Evolutionary conservation across 2,329 filamentous ascomycete genomes (phyloP), one percentile per base, ranked within the genome.

Genomic region (Nemania sp.): DNA sequence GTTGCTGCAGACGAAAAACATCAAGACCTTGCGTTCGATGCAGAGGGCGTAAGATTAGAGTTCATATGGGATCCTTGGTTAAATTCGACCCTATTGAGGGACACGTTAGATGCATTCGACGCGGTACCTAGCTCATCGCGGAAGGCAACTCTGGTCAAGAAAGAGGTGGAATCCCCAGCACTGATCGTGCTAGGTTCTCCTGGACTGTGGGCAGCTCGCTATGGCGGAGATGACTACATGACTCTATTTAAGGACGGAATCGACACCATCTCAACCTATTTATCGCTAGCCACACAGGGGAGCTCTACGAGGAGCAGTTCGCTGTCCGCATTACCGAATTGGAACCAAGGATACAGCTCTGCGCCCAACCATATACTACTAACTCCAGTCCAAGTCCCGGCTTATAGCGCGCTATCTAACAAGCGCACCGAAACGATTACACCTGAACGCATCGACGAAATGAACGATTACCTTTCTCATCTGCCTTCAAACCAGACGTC

Each of bases 11-110:
- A 75, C 29, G 74, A 79, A 47, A 83, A 84, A 62, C 84, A 86
- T 68, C 74, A 76, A 18, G 80, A 87, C 74, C 74, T 86, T 6
- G 77, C 79, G 3, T 82, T 86, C 63, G 76, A 78, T 5, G 80
- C 81, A 1, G 79, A 80, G 15, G 81, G 80, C n/a, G 80, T 87
- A 2, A 81, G 75, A 29, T 72, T 90, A 27, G 79, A 86, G 54
- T 90, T 89, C 69, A 76, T 89, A 11, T 91, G 88, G 87, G 88
- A 91, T 76, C 89, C 89, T 0, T 89, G 82, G 78, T 79, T 90
- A 26, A 87, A 90, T 75, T 82, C 84, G 29, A 82, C 83, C 0
- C 72, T 73, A 8, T 73, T 86, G 29, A 74, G 80, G 26, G 73
- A 78, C 15, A 81, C 85, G 55, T 72, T 88, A 49, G 73, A 76